These are phyloP conservation scores for Acanthamoeba sp. DNA, from an alignment of 208 protist genomes.

Conservation along the genomic window DNA sequence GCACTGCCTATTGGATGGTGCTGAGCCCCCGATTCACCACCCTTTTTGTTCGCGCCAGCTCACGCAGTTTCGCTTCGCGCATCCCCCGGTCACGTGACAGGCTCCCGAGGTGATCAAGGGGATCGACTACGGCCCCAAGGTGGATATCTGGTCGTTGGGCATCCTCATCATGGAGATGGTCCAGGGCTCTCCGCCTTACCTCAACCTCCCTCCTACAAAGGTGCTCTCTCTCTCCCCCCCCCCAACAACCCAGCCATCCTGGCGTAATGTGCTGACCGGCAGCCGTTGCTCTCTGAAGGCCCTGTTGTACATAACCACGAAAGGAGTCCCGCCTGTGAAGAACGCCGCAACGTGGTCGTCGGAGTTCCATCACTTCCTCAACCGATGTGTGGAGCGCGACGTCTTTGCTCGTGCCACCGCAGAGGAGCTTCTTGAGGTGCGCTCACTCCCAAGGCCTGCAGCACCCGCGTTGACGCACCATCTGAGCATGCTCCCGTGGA, in stretches of 20 bases:
- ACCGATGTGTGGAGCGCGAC: constrained; percentile 25
- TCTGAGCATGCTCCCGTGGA: not conserved
- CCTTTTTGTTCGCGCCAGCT: not conserved
- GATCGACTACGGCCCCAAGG: constrained; percentile 82
- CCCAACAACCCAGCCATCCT: not conserved
- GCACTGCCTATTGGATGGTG: constrained; percentile 91
- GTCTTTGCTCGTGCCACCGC: constrained; percentile 28
- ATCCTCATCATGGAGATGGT: constrained; percentile 75
- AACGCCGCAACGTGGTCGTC: constrained; percentile 38
- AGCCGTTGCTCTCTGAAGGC: not conserved
- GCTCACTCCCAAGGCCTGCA: not conserved
- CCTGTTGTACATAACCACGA: constrained; percentile 68
- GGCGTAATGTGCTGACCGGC: not conserved
- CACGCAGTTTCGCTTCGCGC: not conserved
- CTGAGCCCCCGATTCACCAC: not conserved
- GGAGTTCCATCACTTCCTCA: constrained; percentile 40
- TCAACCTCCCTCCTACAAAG: constrained; percentile 62
- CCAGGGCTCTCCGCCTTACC: constrained; percentile 61
- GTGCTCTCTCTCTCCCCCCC: not conserved
- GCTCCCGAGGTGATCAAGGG: constrained; percentile 80
- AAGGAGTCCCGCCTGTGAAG: constrained; percentile 66
- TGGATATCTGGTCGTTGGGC: constrained; percentile 85
- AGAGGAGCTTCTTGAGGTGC: not conserved
- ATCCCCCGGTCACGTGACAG: not conserved
- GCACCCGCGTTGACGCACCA: not conserved